Percentiles rank a stretch among this genome's conserved stretches.
Conservation (phyloP, 371 early-diverging fungal genomes). For the Mucor circinelloides region DNA sequence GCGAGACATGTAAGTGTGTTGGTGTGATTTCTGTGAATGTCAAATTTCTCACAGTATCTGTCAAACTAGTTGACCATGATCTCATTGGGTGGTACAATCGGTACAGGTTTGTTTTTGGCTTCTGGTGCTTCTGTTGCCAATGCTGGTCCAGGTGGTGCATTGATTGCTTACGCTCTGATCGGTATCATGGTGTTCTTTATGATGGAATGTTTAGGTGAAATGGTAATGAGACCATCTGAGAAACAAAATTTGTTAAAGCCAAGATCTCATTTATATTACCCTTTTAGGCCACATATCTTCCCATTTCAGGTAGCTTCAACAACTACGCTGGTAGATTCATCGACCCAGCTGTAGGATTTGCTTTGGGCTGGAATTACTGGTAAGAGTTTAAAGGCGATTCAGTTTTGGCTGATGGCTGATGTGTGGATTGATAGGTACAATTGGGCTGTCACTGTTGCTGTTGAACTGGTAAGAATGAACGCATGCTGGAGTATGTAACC, state of each 20-base stretch:
- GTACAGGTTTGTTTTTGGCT: slow-evolving; percentile 87
- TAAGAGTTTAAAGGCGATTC: neutral
- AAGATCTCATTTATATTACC: neutral
- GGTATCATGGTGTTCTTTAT: slow-evolving; percentile 85
- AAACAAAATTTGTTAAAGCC: neutral
- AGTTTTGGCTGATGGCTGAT: neutral
- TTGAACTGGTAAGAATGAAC: slow-evolving; percentile 52
- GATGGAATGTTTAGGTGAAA: slow-evolving; percentile 83
- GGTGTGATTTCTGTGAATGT: neutral
- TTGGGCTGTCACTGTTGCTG: slow-evolving; percentile 85
- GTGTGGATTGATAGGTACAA: slow-evolving; percentile 42
- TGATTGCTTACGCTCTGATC: slow-evolving; percentile 74
- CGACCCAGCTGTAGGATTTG: slow-evolving; percentile 83
- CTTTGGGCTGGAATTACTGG: slow-evolving; percentile 80
- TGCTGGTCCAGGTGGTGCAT: slow-evolving; percentile 83
- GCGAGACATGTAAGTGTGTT: slow-evolving; percentile 36
- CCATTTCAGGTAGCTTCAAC: slow-evolving; percentile 86
- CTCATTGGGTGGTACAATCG: slow-evolving; percentile 76
- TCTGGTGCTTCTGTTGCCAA: slow-evolving; percentile 73
- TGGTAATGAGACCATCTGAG: slow-evolving; percentile 48
- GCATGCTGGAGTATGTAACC: no score
- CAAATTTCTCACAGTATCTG: neutral
- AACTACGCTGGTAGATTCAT: slow-evolving; percentile 82
- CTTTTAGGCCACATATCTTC: slow-evolving; percentile 65
- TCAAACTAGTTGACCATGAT: slow-evolving; percentile 69